Percentiles rank a stretch among this genome's conserved stretches.
Evolutionary conservation across 176 grass and related monocot species (phyloP).

Genomic region (Triticum dicoccoides): DNA sequence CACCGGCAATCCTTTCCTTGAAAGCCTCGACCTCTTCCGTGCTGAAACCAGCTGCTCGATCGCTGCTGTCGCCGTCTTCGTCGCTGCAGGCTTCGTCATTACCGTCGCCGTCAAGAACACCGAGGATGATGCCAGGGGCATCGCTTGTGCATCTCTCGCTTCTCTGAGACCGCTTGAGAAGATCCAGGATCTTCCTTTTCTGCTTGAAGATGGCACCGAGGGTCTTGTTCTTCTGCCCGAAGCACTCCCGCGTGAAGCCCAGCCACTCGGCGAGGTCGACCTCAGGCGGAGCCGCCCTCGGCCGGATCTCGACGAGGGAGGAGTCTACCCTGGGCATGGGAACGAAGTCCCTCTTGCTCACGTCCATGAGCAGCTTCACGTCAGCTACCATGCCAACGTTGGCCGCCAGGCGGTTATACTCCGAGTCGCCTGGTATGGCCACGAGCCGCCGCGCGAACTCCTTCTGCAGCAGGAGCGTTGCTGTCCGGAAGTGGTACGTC

Average conservation of each 20-base stretch:
- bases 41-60: conserved; percentile 10
- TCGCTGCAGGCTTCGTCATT: background rate
- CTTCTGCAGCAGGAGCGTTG: conserved; percentile 77
- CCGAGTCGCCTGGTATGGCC: conserved; percentile 60
- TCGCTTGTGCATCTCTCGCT: background rate
- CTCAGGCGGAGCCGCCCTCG: background rate
- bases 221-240: conserved; percentile 88
- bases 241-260: conserved; percentile 71
- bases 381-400: conserved; percentile 62
- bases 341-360: conserved; percentile 80
- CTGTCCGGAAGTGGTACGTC: conserved; percentile 47
- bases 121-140: background rate
- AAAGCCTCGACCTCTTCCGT: conserved; percentile 37
- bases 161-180: conserved; percentile 34
- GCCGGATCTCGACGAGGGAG: conserved; percentile 69
- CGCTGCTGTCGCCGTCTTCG: background rate
- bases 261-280: conserved; percentile 73
- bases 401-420: conserved; percentile 83
- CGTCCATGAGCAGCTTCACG: conserved; percentile 58
- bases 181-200: conserved; percentile 72
- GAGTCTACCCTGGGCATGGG: conserved; percentile 85
- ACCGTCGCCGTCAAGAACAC: background rate
- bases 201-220: conserved; percentile 91
- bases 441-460: conserved; percentile 74
- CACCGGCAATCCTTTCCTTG: conserved; percentile 53